phyloP scores from a whole-genome alignment of 2,329 filamentous ascomycete species.

The Fusarium sp. region DNA sequence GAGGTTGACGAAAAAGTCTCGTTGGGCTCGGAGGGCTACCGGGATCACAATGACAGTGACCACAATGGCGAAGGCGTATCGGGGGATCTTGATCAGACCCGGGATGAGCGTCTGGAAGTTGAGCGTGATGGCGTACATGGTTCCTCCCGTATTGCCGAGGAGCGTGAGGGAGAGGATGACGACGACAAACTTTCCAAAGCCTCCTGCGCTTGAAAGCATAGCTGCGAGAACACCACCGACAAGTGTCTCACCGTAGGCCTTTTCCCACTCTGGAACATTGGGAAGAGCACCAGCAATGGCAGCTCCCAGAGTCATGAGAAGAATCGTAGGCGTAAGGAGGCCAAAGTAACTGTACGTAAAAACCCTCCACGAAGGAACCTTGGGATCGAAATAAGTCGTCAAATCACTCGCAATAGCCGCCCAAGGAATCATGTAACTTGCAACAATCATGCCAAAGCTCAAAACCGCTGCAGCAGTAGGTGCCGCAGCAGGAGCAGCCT shows the following conservation, averaged over 20 bases:
- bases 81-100: slow-evolving; percentile 65
- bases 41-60: slow-evolving; percentile 71
- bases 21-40: slow-evolving; percentile 65
- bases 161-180: slow-evolving; percentile 68
- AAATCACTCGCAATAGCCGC: slow-evolving; percentile 69
- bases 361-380: slow-evolving; percentile 62
- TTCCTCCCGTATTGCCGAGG: slow-evolving; percentile 69
- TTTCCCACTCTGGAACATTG: slow-evolving; percentile 65
- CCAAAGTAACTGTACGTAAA: slow-evolving; percentile 69
- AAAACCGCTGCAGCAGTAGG: slow-evolving; percentile 61
- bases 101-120: slow-evolving; percentile 74
- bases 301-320: slow-evolving; percentile 72
- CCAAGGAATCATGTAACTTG: slow-evolving; percentile 74
- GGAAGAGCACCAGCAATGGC: slow-evolving; percentile 72
- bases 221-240: slow-evolving; percentile 70
- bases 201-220: slow-evolving; percentile 68
- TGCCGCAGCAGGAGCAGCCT: slow-evolving; percentile 54
- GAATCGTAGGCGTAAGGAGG: slow-evolving; percentile 64
- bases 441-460: slow-evolving; percentile 70
- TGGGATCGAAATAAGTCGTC: slow-evolving; percentile 70
- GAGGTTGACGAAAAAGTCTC: slow-evolving; percentile 67
- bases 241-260: slow-evolving; percentile 63
- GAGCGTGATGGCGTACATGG: slow-evolving; percentile 71
- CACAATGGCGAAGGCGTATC: slow-evolving; percentile 67
- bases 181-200: slow-evolving; percentile 72